Base-by-base conservation (phyloP, 202 grass and related monocot species). In the Alloteropsis angusta region DNA sequence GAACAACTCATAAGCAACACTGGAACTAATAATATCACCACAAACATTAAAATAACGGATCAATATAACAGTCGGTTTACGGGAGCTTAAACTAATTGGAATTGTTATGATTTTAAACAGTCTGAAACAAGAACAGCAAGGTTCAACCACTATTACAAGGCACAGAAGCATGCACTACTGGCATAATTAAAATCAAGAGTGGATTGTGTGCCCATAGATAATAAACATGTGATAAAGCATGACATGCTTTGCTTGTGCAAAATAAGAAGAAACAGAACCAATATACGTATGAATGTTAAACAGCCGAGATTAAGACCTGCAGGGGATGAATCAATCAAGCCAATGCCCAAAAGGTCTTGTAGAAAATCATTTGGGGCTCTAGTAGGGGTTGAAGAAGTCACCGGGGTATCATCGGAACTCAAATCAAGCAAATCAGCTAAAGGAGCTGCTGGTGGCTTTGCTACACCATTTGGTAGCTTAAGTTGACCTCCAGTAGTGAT, bases 351-450 rank as follows among this genome's bases (percentile, higher is more conserved):
- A 54, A 99, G 77, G 72, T 99, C 92, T 30, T 91, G 82, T 55
- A 99, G 82, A 72, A 99, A 99, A 79, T 99, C 76, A 61, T 74
- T 88, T 80, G 84, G 71, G 12, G 81, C 62, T 74, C 90, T 64
- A 68, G 84, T 68, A 77, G 89, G 65, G 55, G 38, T 65, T 16
- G 90, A 87, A 83, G 72, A 60, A 75, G 78, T 69, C 48, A 45
- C 86, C 82, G 88, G 84, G 26, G 65, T 48, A 87, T 96, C 92
- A 46, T 99, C 96, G 30, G 86, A 88, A 77, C 79, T 88, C 56
- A 99, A 87, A 91, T 99, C 96, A 77, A 99, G 92, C 57, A 99
- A 83, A 86, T 99, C 92, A 21, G 89, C 81, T 59, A 99, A 85
- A 15, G 88, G 86, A 75, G 87, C 62, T 64, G 90, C 5, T 79